Percentiles rank a stretch among this genome's conserved stretches.
Evolutionary conservation across 306 rosid genomes (phyloP).

Genomic region (Gillenia trifoliata): DNA sequence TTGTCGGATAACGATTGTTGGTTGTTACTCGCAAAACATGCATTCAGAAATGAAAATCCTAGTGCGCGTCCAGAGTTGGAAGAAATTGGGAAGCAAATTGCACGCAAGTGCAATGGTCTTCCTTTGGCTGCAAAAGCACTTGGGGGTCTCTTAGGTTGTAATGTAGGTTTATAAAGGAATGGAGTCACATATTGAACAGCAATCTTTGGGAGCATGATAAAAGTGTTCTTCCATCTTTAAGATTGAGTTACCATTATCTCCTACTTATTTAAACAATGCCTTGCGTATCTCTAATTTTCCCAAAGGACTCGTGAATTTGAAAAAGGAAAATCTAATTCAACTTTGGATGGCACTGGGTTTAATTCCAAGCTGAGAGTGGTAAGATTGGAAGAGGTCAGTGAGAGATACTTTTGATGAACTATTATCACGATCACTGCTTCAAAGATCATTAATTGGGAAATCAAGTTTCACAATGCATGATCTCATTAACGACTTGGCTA

Average conservation of each 20-base stretch:
- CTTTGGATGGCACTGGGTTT: slow-evolving; percentile 24
- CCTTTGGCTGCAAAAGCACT: slow-evolving; percentile 5
- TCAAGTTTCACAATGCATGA: background rate
- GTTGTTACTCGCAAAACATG: background rate
- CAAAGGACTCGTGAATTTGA: too few species aligned
- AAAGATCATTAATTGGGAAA: background rate
- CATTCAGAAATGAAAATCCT: background rate
- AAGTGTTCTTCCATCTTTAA: too few species aligned
- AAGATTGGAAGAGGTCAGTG: background rate
- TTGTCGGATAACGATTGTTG: slow-evolving; percentile 1
- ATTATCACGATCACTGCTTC: slow-evolving; percentile 1
- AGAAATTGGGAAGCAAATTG: slow-evolving; percentile 19
- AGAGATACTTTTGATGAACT: slow-evolving; percentile 9
- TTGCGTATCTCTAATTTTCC: too few species aligned
- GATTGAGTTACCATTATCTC: too few species aligned
- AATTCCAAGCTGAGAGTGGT: background rate
- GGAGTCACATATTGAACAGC: background rate
- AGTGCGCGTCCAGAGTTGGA: background rate
- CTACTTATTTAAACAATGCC: too few species aligned
- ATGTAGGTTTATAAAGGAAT: background rate
- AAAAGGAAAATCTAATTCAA: too few species aligned
- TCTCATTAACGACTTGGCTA: background rate
- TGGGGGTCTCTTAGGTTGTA: background rate
- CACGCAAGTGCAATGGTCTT: slow-evolving; percentile 17
- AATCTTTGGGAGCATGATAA: background rate